Percentiles rank a stretch among this genome's conserved stretches.
Evolutionary conservation across 768 basidiomycete genomes (phyloP).

Genomic region (Phanerochaete carnosa): DNA sequence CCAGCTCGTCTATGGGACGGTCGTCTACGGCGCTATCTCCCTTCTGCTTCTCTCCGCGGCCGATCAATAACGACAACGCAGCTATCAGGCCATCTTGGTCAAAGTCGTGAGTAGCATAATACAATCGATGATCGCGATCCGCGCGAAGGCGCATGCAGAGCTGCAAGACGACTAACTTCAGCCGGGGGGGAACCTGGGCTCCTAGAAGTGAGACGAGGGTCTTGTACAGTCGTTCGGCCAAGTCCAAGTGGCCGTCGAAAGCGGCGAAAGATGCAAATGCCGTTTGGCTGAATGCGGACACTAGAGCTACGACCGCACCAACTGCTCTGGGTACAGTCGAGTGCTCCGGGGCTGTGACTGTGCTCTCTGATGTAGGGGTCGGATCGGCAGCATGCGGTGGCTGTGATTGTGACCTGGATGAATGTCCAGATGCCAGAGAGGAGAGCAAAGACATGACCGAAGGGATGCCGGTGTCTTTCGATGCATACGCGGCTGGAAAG

Average conservation of each 20-base stretch:
- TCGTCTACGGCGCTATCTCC: conserved; percentile 18
- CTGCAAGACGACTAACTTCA: conserved; percentile 71
- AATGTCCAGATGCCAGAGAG: conserved; percentile 49
- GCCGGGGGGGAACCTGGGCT: conserved; percentile 48
- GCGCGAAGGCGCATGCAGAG: conserved; percentile 88
- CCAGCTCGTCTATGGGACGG: conserved; percentile 26
- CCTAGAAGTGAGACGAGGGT: conserved; percentile 46
- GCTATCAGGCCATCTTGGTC: conserved; percentile 57
- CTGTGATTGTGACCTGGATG: conserved; percentile 58
- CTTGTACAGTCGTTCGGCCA: conserved; percentile 54
- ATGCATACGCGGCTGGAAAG: conserved; percentile 32
- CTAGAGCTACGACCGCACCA: conserved; percentile 59
- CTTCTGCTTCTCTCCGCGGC: conserved; percentile 37
- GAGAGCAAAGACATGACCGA: conserved; percentile 64
- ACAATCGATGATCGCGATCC: conserved; percentile 86
- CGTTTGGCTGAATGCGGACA: conserved; percentile 67
- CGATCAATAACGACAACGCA: conserved; percentile 62
- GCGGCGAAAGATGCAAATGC: conserved; percentile 64
- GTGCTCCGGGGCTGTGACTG: conserved; percentile 6
- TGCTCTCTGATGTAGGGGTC: conserved; percentile 11
- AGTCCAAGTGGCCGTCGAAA: conserved; percentile 38
- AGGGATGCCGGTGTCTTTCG: conserved; percentile 47
- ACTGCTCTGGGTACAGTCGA: conserved; percentile 40
- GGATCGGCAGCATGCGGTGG: conserved; percentile 30
- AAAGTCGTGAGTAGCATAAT: conserved; percentile 51